Evolutionary conservation across 129 eudicot genomes (phyloP).

Genomic region (Gnaphalium uliginosum): DNA sequence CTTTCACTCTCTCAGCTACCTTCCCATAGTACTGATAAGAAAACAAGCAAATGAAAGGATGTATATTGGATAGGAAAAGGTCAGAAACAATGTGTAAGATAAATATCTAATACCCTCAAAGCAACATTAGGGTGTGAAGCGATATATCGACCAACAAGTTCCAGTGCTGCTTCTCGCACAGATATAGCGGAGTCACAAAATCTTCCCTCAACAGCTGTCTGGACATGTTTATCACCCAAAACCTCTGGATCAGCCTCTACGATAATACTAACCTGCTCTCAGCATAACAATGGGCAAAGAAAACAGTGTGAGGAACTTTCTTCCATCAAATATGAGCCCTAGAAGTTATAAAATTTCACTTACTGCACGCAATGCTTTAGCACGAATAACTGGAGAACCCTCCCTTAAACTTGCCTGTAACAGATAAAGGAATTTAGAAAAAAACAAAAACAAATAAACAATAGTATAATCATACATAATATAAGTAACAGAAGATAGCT

Average conservation of each 20-base stretch:
- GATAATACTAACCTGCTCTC: conserved; percentile 84
- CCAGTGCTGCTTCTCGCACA: conserved; percentile 97
- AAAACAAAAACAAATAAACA: conserved; percentile 11
- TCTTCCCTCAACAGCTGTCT: conserved; percentile 98
- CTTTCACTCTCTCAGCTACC: conserved; percentile 96
- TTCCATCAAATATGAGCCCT: background rate
- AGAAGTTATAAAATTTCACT: conserved; percentile 42
- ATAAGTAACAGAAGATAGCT: conserved; percentile 20
- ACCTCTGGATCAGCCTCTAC: conserved; percentile 99
- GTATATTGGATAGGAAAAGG: background rate
- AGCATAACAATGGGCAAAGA: conserved; percentile 21
- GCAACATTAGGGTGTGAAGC: conserved; percentile 99
- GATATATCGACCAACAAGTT: conserved; percentile 94
- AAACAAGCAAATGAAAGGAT: conserved; percentile 21
- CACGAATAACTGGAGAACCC: conserved; percentile 91
- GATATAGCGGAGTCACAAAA: conserved; percentile 95
- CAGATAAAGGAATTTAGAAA: conserved; percentile 1
- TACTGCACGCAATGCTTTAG: conserved; percentile 97
- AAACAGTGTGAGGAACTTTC: conserved; percentile 18
- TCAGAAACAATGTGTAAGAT: conserved; percentile 1
- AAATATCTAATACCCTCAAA: conserved; percentile 51
- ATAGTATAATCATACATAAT: background rate
- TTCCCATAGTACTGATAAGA: conserved; percentile 79
- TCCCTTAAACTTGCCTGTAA: conserved; percentile 91
- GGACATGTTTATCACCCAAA: conserved; percentile 83